Evolutionary conservation across 139 green algal species (phyloP), one percentile per base, ranked within the genome.

Genomic region (Desmodesmus armatus): DNA sequence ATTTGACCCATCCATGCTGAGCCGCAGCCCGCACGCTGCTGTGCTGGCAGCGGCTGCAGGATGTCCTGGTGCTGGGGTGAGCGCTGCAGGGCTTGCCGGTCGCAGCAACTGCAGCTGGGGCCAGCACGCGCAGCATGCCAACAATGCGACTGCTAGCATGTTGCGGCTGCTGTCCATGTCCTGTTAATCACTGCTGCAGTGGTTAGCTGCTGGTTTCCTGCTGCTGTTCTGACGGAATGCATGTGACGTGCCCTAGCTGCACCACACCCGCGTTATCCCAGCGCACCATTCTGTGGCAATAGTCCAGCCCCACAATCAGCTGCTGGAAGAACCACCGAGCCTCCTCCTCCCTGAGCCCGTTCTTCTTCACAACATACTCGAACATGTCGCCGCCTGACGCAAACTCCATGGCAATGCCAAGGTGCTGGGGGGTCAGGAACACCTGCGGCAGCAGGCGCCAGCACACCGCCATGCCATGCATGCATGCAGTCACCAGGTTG

Each of bases 321-420:
- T 99, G 96, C 89, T 99, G 97, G 86, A 99, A 99, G 88, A 99
- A 99, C 84, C 84, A 88, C 5, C 84, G 75, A 27, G 84, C 84
- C 41, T 85, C 66, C 33, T 84, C 74, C 55, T 88, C 84, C 41
- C 58, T 39, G 19, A 88, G 71, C 25, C 84, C 66, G 33, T 88
- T 88, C 41, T 88, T 80, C 63, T 82, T 75, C 17, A 85, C 75
- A 23, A 87, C 82, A 37, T 87, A 96, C 87, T 98, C 94, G 91
- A 99, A 98, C 90, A 98, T 95, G 89, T 99, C 96, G 0, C 96
- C 96, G 3, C 96, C 93, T 13, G 94, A 90, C 4, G 93, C 95
- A 88, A 94, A 98, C 89, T 99, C 96, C 96, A 99, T 99, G 17
- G 94, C 93, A 74, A 98, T 98, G 49, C 88, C 91, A 37, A 98